Evolutionary conservation across 768 basidiomycete genomes (phyloP).

Genomic region (Suillus discolor): DNA sequence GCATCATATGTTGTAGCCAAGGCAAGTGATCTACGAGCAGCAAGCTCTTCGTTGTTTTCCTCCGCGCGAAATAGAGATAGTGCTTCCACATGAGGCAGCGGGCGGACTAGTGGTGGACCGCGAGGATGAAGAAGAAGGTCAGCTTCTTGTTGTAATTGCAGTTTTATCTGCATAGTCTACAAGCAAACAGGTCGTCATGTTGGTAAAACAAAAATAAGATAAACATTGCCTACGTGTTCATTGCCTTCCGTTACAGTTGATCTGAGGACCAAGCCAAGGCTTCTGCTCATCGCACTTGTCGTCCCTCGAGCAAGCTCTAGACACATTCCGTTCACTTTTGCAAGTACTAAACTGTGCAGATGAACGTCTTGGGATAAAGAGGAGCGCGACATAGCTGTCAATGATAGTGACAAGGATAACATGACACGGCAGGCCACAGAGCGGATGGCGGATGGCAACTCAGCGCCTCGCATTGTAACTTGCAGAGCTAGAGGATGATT

Average conservation of each 20-base stretch:
- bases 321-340: conserved; percentile 49
- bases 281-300: conserved; percentile 60
- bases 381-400: conserved; percentile 58
- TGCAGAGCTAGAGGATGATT: conserved; percentile 45
- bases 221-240: conserved; percentile 30
- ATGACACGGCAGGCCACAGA: conserved; percentile 63
- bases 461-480: conserved; percentile 48
- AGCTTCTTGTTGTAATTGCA: conserved; percentile 38
- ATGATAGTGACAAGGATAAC: conserved; percentile 55
- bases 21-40: conserved; percentile 43
- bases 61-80: conserved; percentile 64
- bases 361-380: conserved; percentile 53
- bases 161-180: conserved; percentile 20
- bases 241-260: conserved; percentile 32
- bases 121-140: conserved; percentile 79
- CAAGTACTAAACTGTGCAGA: conserved; percentile 48
- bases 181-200: conserved; percentile 4
- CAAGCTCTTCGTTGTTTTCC: conserved; percentile 64
- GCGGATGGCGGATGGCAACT: conserved; percentile 52
- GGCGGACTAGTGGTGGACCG: conserved; percentile 71
- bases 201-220: neutral
- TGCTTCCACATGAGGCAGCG: conserved; percentile 63
- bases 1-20: conserved; percentile 29
- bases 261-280: conserved; percentile 56
- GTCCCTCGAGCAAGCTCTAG: conserved; percentile 55